Evolutionary conservation across 305 asterid species (phyloP).

Genomic region (Solanum chacoense): DNA sequence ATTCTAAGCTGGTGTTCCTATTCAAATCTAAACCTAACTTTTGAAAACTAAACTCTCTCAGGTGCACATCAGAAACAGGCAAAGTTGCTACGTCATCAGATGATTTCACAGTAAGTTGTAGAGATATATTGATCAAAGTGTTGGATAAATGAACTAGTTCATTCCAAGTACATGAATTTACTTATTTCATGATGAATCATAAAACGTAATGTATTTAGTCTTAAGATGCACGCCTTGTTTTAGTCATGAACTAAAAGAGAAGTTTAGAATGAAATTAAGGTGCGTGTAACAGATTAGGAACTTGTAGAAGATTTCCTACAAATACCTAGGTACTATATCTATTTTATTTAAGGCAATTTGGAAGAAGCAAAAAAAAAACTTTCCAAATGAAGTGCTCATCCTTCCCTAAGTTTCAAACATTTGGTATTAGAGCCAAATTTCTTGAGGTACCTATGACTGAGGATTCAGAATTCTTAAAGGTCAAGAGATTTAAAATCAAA

Average conservation of each 20-base stretch:
- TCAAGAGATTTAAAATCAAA: neutral
- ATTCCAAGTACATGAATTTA: neutral
- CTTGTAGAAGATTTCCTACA: neutral
- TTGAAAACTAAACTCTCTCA: constrained; percentile 15
- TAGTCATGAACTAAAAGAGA: neutral
- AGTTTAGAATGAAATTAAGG: neutral
- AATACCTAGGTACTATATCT: neutral
- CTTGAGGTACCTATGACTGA: neutral
- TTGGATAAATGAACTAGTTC: neutral
- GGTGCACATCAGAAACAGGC: constrained; percentile 84
- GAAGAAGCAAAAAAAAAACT: neutral
- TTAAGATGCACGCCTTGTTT: neutral
- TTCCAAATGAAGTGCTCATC: neutral
- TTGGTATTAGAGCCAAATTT: neutral
- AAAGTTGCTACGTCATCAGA: constrained; percentile 87
- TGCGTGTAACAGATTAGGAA: neutral
- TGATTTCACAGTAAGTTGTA: constrained; percentile 75
- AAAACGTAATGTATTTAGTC: neutral
- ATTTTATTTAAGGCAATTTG: neutral
- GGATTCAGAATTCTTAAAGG: neutral
- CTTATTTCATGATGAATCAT: neutral
- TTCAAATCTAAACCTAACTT: neutral
- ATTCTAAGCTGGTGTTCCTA: neutral
- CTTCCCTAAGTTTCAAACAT: neutral
- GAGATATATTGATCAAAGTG: neutral